These are phyloP conservation scores for Suillus hirtellus DNA, from an alignment of 768 basidiomycete species.

Conservation along the genomic window DNA sequence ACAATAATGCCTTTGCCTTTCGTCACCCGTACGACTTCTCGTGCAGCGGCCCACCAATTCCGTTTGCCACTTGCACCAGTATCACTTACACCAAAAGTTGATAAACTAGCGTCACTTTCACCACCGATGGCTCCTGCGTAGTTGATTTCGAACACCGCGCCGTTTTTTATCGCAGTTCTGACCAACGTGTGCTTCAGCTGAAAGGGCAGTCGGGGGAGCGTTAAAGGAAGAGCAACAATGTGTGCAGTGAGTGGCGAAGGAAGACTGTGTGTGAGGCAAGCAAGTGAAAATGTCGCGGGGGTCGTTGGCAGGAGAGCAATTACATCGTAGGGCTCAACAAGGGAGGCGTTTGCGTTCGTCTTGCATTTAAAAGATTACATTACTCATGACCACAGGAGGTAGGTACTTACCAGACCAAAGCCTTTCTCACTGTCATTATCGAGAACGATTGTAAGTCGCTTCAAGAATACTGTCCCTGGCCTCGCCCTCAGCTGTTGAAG, in stretches of 20 bases:
- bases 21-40: slow-evolving; percentile 77
- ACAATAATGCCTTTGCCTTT: slow-evolving; percentile 78
- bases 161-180: slow-evolving; percentile 78
- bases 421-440: slow-evolving; percentile 87
- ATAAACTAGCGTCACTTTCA: slow-evolving; percentile 49
- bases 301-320: slow-evolving; percentile 77
- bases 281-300: slow-evolving; percentile 67
- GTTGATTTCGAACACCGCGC: slow-evolving; percentile 79
- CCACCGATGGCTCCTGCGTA: slow-evolving; percentile 76
- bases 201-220: slow-evolving; percentile 75
- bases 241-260: slow-evolving; percentile 80
- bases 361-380: slow-evolving; percentile 28
- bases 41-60: slow-evolving; percentile 82
- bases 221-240: slow-evolving; percentile 78
- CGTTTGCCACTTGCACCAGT: slow-evolving; percentile 58
- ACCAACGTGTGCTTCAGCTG: slow-evolving; percentile 83
- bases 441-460: slow-evolving; percentile 76
- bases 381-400: background rate
- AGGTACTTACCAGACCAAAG: slow-evolving; percentile 66
- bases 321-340: slow-evolving; percentile 72
- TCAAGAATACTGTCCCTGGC: slow-evolving; percentile 63
- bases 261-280: slow-evolving; percentile 76
- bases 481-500: slow-evolving; percentile 61
- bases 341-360: slow-evolving; percentile 68
- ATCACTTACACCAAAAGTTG: slow-evolving; percentile 50